Evolutionary conservation across 2,329 filamentous ascomycete species (phyloP).

Genomic region (Cadophora gregata): DNA sequence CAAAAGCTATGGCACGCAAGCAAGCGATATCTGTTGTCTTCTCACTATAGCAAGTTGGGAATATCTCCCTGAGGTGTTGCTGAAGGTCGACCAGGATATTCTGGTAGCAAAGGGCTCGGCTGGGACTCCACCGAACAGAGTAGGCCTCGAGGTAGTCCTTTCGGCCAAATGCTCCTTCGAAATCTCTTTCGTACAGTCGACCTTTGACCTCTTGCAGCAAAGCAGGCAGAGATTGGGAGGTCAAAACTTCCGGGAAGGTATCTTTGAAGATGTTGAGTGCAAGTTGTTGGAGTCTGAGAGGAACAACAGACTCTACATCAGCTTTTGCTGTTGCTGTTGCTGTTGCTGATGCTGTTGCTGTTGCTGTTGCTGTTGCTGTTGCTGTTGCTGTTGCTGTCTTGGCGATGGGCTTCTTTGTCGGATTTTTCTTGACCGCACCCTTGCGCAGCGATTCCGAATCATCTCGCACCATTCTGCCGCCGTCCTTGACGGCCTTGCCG

Average conservation of each 20-base stretch:
- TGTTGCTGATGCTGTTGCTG: too few relatives aligned
- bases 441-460: conserved; percentile 14
- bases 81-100: conserved; percentile 52
- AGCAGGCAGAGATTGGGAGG: conserved; percentile 53
- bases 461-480: conserved; percentile 11
- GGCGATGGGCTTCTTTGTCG: conserved; percentile 2
- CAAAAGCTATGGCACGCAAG: conserved; percentile 38
- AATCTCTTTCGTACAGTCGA: conserved; percentile 86
- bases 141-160: conserved; percentile 80
- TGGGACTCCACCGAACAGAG: conserved; percentile 88
- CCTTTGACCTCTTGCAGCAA: conserved; percentile 83
- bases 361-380: too few relatives aligned
- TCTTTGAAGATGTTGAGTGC: conserved; percentile 76
- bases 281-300: conserved; percentile 66
- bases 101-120: conserved; percentile 82
- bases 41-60: conserved; percentile 8
- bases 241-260: conserved; percentile 61
- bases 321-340: not conserved
- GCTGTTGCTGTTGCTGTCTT: too few relatives aligned
- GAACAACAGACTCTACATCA: conserved; percentile 42
- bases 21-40: not conserved
- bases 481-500: conserved; percentile 14
- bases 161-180: conserved; percentile 76
- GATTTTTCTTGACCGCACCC: conserved; percentile 2
- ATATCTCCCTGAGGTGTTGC: conserved; percentile 32